Evolutionary conservation across 768 basidiomycete species (phyloP).

Genomic region (Boletus edulis): DNA sequence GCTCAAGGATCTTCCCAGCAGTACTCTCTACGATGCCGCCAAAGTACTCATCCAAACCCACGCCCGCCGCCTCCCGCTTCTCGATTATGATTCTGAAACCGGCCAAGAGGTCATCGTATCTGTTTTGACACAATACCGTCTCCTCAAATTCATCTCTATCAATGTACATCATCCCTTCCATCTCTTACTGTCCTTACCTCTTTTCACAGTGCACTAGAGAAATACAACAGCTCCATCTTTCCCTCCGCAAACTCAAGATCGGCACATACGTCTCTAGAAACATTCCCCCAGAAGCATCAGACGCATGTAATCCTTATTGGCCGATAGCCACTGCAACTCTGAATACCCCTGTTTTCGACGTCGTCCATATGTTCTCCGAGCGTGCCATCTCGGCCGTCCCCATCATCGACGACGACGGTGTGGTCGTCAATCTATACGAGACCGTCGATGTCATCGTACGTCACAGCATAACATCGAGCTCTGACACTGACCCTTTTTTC

Average conservation of each 20-base stretch:
- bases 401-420: conserved; percentile 88
- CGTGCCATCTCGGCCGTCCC: conserved; percentile 95
- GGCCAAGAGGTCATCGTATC: conserved; percentile 95
- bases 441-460: conserved; percentile 96
- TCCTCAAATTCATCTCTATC: conserved; percentile 97
- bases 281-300: conserved; percentile 42
- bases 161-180: conserved; percentile 57
- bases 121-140: conserved; percentile 94
- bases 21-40: conserved; percentile 87
- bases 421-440: conserved; percentile 95
- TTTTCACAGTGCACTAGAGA: conserved; percentile 74
- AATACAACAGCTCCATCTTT: conserved; percentile 73
- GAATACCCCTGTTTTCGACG: conserved; percentile 91
- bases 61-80: conserved; percentile 88
- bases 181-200: conserved; percentile 8
- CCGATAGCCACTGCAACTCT: conserved; percentile 92
- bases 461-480: conserved; percentile 5
- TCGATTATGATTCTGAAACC: conserved; percentile 91
- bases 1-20: conserved; percentile 81
- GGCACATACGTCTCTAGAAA: conserved; percentile 83
- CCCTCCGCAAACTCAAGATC: conserved; percentile 84
- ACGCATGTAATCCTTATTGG: conserved; percentile 70
- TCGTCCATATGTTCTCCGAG: conserved; percentile 98
- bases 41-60: conserved; percentile 91
- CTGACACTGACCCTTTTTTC: conserved; percentile 1